phyloP scores from a whole-genome alignment of 148 eudicot genomes.

The Linanthus parryae region DNA sequence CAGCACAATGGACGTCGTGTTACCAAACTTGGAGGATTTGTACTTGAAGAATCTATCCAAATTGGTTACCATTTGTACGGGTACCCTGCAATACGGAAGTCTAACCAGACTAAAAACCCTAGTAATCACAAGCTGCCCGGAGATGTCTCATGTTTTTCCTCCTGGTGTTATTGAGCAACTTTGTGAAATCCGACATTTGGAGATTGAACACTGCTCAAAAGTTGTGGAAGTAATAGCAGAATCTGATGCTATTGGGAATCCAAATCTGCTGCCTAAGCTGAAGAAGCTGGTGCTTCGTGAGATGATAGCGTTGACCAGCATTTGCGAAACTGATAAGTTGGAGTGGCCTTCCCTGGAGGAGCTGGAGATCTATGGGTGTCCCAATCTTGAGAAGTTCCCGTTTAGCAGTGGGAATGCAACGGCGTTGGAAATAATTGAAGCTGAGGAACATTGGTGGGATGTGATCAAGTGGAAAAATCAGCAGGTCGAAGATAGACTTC shows the following conservation, averaged over 20 bases:
- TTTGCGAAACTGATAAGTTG: not conserved
- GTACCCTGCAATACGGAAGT: slow-evolving; percentile 5
- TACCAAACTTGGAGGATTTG: slow-evolving; percentile 8
- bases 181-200: not conserved
- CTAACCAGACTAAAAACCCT: slow-evolving; percentile 3
- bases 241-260: not conserved
- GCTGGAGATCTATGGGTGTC: not conserved
- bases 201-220: not conserved
- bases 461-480: too few species aligned
- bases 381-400: too few species aligned
- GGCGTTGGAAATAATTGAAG: too few species aligned
- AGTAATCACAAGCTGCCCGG: not conserved
- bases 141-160: slow-evolving; percentile 1
- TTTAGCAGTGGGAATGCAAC: too few species aligned
- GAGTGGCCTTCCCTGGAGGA: slow-evolving; percentile 6
- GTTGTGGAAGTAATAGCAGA: not conserved
- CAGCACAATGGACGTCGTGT: not conserved
- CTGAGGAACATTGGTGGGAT: too few species aligned
- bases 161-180: not conserved
- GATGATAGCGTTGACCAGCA: not conserved
- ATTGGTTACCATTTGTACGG: slow-evolving; percentile 7
- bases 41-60: slow-evolving; percentile 2
- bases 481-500: too few species aligned
- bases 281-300: not conserved
- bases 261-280: not conserved